These are phyloP conservation scores for Cerrena zonata DNA, from an alignment of 1,284 basidiomycete genomes.

Conservation along the genomic window DNA sequence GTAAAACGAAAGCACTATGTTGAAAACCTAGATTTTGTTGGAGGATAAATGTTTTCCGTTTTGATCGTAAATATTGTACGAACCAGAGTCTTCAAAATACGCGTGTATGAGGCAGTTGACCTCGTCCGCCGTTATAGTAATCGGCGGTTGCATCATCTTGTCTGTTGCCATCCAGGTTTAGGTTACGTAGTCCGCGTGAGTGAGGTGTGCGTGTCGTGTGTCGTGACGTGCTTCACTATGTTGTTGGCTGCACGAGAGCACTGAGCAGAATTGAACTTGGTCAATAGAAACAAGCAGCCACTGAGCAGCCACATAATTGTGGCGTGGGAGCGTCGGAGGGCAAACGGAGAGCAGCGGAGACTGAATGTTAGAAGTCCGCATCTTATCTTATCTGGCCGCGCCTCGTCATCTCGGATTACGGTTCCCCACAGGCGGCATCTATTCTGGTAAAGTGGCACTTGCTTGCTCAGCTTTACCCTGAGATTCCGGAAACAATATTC, in stretches of 20 bases:
- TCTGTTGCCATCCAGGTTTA: neutral
- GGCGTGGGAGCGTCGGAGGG: neutral
- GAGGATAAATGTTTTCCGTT: neutral
- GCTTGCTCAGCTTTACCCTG: neutral
- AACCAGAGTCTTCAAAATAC: slow-evolving; percentile 77
- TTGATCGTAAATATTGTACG: slow-evolving; percentile 7
- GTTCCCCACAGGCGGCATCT: neutral
- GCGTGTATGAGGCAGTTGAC: slow-evolving; percentile 79
- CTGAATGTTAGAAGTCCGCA: no score
- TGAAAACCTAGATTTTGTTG: slow-evolving; percentile 50
- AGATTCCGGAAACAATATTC: neutral
- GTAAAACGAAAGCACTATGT: slow-evolving; percentile 72
- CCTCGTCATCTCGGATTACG: neutral
- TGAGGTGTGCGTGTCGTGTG: no score
- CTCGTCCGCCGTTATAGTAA: slow-evolving; percentile 73
- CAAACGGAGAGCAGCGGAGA: neutral
- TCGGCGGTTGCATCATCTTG: slow-evolving; percentile 26
- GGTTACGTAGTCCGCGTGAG: neutral
- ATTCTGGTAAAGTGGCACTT: neutral
- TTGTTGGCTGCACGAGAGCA: neutral
- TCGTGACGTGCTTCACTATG: neutral
- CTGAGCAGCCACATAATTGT: neutral
- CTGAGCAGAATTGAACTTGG: neutral
- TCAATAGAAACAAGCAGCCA: neutral
- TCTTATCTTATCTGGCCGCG: neutral